Evolutionary conservation across 2,329 filamentous ascomycete species (phyloP).

Genomic region (Aspergillus brunneoviolaceus): DNA sequence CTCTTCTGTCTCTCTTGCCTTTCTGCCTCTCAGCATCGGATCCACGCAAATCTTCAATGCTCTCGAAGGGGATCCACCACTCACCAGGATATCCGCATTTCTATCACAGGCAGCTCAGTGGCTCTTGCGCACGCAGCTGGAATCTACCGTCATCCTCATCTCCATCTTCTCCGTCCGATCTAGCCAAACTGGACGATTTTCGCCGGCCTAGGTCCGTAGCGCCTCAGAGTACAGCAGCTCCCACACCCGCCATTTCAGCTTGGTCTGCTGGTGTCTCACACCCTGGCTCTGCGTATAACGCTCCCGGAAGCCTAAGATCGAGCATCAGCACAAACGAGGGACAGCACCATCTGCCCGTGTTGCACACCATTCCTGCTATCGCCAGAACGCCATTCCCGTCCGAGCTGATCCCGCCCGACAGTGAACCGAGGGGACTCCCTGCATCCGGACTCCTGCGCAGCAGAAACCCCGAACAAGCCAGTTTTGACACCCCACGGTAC

Average conservation of each 20-base stretch:
- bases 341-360: background rate
- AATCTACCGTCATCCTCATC: background rate
- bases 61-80: constrained; percentile 3
- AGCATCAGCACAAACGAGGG: constrained; percentile 1
- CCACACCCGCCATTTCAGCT: background rate
- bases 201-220: background rate
- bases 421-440: background rate
- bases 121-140: constrained; percentile 2
- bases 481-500: constrained; percentile 1
- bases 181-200: background rate
- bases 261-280: background rate
- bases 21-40: background rate
- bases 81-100: constrained; percentile 5
- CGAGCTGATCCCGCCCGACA: background rate
- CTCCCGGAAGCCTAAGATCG: background rate
- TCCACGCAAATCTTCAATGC: background rate
- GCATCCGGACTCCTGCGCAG: background rate
- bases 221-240: background rate
- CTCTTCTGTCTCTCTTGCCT: background rate
- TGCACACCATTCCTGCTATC: background rate
- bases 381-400: background rate
- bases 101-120: constrained; percentile 2
- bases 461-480: background rate
- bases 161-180: background rate
- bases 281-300: background rate